Evolutionary conservation across 2,329 filamentous ascomycete species (phyloP), one percentile per base, ranked within the genome.

Genomic region (Monilinia laxa): DNA sequence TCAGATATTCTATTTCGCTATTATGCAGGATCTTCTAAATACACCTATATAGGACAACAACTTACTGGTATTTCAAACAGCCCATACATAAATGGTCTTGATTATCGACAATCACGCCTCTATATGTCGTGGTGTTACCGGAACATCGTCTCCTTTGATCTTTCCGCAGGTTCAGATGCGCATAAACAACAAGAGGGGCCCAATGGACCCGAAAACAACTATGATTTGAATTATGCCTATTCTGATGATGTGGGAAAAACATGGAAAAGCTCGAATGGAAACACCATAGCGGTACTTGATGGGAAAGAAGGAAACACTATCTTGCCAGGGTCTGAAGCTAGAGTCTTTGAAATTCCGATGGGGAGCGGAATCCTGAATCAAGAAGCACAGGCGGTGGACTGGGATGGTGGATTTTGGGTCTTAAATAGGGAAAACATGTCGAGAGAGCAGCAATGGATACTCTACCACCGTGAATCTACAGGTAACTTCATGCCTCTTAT

Each of bases 161-260:
- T 51, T 38, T 60, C 66, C 25, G 55, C 68, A 28, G 57, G 49
- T 20, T 25, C 62, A 47, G 56, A 69, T 62, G 69, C 72, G 12
- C 72, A 75, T 66, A 74, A 74, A 64, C 70, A 73, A n/a, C 72
- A 73, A 69, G 72, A 70, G 18, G 72, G 72, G 20, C 73, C 72
- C 3, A 73, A 74, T 35, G 73, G 71, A 5, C 69, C 71, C 4
- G 73, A 73, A 55, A 74, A 75, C 45, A 73, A 75, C 53, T 67
- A 67, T 56, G 71, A 73, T 68, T 63, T 74, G 42, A 70, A 70
- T 52, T 74, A 73, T 67, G 70, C 69, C 12, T 73, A 62, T 52
- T 73, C 71, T 5, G 70, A 73, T 52, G 71, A 74, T 51, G 25
- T 62, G 5, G 72, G 72, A 0, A 35, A 62, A 20, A 70, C 68